phyloP scores from a whole-genome alignment of 768 basidiomycete species.

The Cystobasidium ongulense region DNA sequence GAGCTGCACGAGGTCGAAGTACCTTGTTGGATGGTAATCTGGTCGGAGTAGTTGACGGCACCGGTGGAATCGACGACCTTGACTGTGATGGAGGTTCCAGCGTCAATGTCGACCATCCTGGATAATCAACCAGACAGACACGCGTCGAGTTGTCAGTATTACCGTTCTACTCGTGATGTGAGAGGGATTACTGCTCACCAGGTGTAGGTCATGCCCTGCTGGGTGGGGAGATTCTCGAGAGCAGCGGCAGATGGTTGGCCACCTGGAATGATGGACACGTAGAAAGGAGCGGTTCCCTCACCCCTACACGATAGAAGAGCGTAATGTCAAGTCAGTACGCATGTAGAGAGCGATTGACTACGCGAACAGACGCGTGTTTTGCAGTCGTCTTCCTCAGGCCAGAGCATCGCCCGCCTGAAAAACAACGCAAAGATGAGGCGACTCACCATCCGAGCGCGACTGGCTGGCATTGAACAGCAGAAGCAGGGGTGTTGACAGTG shows the following conservation, averaged over 20 bases:
- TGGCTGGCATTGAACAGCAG: slow-evolving; percentile 27
- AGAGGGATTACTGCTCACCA: slow-evolving; percentile 11
- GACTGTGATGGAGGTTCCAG: slow-evolving; percentile 30
- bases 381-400: neutral
- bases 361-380: neutral
- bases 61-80: slow-evolving; percentile 42
- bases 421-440: neutral
- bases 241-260: slow-evolving; percentile 31
- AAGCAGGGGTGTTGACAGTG: slow-evolving; percentile 23
- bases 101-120: slow-evolving; percentile 22
- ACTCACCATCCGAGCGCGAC: slow-evolving; percentile 13
- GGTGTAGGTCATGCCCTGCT: neutral
- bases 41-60: slow-evolving; percentile 39
- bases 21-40: slow-evolving; percentile 41
- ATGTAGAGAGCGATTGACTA: neutral
- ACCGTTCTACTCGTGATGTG: too few relatives aligned
- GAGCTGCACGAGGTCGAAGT: slow-evolving; percentile 37
- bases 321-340: neutral
- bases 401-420: neutral
- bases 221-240: slow-evolving; percentile 29
- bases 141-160: too few relatives aligned
- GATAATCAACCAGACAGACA: neutral
- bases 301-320: neutral
- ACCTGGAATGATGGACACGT: slow-evolving; percentile 33
- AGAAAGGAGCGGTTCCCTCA: slow-evolving; percentile 31